Evolutionary conservation across 495 filamentous ascomycete genomes (phyloP), one percentile per base, ranked within the genome.

Genomic region (Talaromyces proteolyticus): DNA sequence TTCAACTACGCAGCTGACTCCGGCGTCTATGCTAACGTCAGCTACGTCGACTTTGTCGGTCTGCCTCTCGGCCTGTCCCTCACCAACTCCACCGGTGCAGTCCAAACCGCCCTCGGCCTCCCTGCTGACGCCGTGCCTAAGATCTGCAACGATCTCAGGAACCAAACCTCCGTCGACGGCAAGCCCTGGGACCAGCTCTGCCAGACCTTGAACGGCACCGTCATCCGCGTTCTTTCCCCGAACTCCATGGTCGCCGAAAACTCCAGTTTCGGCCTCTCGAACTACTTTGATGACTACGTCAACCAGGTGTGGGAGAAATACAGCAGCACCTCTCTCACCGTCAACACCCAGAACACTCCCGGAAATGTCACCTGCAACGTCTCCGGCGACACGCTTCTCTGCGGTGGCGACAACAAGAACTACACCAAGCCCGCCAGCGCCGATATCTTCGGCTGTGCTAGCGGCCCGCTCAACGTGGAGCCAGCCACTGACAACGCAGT

Each of bases 371-470:
- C 54, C 1, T 72, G 72, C 60, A 62, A 59, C 8, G 65, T 67
- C 42, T 47, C 21, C 22, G 60, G 52, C 29, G 48, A 69, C 47
- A 62, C 59, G 6, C 63, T 68, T 29, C 39, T 19, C 25, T 59
- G 52, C 39, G 44, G 65, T 49, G 66, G 64, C 6, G 69, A 74
- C 57, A 69, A 67, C 60, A 56, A 66, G 5, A 50, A 51, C 17
- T 75, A 70, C 60, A 50, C 52, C 11, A 66, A 68, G 55, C 72
- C 72, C 7, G 53, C 52, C 14, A 47, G 62, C 18, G 44, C 42
- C 8, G 72, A 75, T 40, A 74, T 75, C 61, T 73, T 67, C 58
- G 69, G 69, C 24, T 75, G 72, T 64, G 74, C 70, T 60, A 61
- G 55, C n/a, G 73, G 73, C 1, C 70, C 73, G 3, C 75, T 76